phyloP scores from a whole-genome alignment of 495 filamentous ascomycete genomes.

The Talaromyces nanjingensis region DNA sequence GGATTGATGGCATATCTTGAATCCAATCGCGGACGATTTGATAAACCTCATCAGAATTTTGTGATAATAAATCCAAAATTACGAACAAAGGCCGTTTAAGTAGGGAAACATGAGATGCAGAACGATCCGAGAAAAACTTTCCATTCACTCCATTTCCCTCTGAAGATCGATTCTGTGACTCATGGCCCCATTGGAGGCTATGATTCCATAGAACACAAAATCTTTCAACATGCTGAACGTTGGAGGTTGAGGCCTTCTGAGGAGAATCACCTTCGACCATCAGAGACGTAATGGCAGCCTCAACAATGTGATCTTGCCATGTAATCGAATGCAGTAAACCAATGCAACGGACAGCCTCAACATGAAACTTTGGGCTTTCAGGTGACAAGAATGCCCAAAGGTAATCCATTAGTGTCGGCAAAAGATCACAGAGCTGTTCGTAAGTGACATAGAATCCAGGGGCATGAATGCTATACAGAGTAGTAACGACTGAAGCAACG shows the following conservation, averaged over 20 bases:
- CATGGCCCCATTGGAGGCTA: conserved; percentile 57
- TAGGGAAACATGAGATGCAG: conserved; percentile 48
- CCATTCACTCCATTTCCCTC: conserved; percentile 17
- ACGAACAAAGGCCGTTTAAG: conserved; percentile 77
- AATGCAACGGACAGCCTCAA: conserved; percentile 79
- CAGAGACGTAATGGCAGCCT: conserved; percentile 70
- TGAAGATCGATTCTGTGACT: conserved; percentile 44
- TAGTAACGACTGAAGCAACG: conserved; percentile 53
- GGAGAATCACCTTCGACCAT: conserved; percentile 47
- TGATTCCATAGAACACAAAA: conserved; percentile 77
- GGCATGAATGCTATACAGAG: conserved; percentile 48
- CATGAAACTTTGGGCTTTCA: conserved; percentile 79
- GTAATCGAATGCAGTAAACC: conserved; percentile 74
- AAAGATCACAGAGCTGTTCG: conserved; percentile 54
- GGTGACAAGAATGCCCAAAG: conserved; percentile 78
- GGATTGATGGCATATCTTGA: conserved; percentile 54
- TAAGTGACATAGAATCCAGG: conserved; percentile 43
- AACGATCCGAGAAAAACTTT: conserved; percentile 16
- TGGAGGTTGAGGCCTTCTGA: conserved; percentile 22
- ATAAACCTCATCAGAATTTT: conserved; percentile 66
- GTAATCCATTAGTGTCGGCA: conserved; percentile 58
- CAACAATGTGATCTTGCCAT: conserved; percentile 53
- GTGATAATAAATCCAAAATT: conserved; percentile 69
- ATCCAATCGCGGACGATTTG: conserved; percentile 78
- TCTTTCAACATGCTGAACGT: conserved; percentile 36